A percentile compares a stretch with the other conserved stretches of the same genome.
Conservation (phyloP, 176 grass and related monocot species). For the Neostapfia colusana region DNA sequence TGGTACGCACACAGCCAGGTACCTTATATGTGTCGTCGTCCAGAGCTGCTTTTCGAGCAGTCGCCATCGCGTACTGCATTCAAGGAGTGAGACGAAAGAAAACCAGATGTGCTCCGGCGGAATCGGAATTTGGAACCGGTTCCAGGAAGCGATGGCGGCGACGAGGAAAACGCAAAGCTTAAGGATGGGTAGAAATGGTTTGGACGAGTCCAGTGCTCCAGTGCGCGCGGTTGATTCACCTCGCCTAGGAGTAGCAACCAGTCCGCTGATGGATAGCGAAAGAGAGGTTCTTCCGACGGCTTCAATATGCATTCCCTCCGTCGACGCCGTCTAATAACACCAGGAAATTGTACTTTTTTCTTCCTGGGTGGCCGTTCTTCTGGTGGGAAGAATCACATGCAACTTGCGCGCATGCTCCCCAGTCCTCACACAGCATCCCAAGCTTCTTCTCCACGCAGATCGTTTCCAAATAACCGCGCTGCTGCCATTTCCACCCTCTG, state of each 20-base stretch:
- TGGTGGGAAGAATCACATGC: slow-evolving; percentile 4
- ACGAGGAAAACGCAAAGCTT: neutral
- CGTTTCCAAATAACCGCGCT: neutral
- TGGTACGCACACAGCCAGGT: neutral
- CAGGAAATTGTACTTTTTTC: neutral
- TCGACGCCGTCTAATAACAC: slow-evolving; percentile 38
- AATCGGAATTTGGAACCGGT: neutral
- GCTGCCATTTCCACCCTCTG: neutral
- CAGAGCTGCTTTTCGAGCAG: neutral
- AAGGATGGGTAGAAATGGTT: neutral
- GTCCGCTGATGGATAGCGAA: slow-evolving; percentile 6
- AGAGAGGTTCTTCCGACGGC: neutral
- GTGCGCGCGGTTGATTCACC: neutral
- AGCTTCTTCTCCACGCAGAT: too few species aligned
- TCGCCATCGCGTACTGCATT: slow-evolving; percentile 25
- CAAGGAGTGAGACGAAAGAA: neutral
- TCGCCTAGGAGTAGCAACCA: slow-evolving; percentile 14
- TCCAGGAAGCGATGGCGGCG: neutral
- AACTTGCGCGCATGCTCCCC: neutral
- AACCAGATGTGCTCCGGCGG: neutral
- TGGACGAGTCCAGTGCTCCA: neutral
- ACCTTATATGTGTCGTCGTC: neutral
- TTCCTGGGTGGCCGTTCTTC: neutral
- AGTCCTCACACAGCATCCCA: too few species aligned
- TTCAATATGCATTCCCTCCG: slow-evolving; percentile 21